Conservation (phyloP, 305 asterid genomes). For the Plantago coronopus region DNA sequence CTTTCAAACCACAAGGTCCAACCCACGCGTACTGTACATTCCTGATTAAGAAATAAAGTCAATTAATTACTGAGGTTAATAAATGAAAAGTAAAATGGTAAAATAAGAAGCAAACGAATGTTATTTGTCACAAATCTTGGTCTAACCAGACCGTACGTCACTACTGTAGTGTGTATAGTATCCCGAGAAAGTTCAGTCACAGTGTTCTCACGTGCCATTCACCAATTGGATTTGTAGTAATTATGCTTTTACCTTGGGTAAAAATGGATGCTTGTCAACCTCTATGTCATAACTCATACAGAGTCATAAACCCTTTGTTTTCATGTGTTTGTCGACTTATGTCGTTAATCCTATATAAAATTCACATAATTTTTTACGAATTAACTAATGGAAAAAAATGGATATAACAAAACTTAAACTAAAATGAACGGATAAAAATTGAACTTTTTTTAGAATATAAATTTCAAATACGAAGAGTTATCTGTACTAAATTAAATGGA, state of each 20-base stretch:
- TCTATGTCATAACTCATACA: background rate
- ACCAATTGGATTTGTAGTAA: background rate
- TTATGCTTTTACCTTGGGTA: too few relatives aligned
- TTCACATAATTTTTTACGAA: too few relatives aligned
- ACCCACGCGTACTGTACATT: conserved; percentile 46
- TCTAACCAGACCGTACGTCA: conserved; percentile 30
- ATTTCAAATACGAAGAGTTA: too few relatives aligned
- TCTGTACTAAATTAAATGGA: too few relatives aligned
- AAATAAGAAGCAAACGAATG: conserved; percentile 20
- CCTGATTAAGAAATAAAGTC: conserved; percentile 1
- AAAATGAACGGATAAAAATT: too few relatives aligned
- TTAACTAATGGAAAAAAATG: too few relatives aligned
- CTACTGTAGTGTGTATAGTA: conserved; percentile 3
- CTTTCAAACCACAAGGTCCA: conserved; percentile 34
- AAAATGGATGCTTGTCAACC: background rate
- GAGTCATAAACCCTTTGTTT: too few relatives aligned
- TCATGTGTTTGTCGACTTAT: too few relatives aligned
- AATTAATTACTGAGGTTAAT: background rate
- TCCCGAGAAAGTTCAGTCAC: conserved; percentile 13
- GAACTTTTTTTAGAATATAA: too few relatives aligned
- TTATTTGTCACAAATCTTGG: conserved; percentile 29
- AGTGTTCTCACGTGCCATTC: conserved; percentile 34
- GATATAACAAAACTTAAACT: too few relatives aligned
- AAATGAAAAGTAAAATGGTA: conserved; percentile 1
- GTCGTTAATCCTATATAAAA: too few relatives aligned